phyloP scores from a whole-genome alignment of 176 grass and related monocot genomes.

The Avena atlantica region DNA sequence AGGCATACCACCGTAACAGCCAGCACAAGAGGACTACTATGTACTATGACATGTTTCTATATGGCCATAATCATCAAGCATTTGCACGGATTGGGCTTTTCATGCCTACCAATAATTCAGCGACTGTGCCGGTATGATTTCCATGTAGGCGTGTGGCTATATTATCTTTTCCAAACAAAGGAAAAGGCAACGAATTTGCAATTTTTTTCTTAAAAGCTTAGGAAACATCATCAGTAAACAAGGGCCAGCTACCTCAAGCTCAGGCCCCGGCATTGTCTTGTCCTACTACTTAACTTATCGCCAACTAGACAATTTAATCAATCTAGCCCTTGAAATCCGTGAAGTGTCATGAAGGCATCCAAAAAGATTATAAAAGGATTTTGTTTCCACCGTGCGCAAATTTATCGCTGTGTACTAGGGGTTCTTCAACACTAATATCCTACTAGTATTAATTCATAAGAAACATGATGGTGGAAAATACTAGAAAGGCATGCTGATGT shows the following conservation, averaged over 20 bases:
- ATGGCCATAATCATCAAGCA: constrained; percentile 7
- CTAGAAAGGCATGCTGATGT: background rate
- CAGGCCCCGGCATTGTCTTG: background rate
- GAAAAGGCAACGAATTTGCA: background rate
- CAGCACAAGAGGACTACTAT: background rate
- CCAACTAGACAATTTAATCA: background rate
- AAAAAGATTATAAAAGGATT: background rate
- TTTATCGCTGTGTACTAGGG: background rate
- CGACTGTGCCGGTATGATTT: background rate
- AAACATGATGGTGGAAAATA: background rate
- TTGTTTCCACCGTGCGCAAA: background rate
- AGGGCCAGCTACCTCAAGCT: constrained; percentile 21
- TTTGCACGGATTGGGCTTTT: background rate
- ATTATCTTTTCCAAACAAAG: constrained; percentile 24
- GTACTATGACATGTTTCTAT: background rate
- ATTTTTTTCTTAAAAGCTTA: constrained; percentile 6
- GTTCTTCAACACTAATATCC: background rate
- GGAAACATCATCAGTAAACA: constrained; percentile 39
- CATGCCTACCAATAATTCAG: constrained; percentile 32
- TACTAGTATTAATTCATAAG: background rate
- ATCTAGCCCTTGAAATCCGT: background rate
- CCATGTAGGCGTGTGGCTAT: background rate
- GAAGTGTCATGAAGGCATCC: background rate
- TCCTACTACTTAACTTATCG: background rate
- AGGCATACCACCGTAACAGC: background rate